Conservation (phyloP, 2,329 filamentous ascomycete genomes). For the Intubia oerlemansii region DNA sequence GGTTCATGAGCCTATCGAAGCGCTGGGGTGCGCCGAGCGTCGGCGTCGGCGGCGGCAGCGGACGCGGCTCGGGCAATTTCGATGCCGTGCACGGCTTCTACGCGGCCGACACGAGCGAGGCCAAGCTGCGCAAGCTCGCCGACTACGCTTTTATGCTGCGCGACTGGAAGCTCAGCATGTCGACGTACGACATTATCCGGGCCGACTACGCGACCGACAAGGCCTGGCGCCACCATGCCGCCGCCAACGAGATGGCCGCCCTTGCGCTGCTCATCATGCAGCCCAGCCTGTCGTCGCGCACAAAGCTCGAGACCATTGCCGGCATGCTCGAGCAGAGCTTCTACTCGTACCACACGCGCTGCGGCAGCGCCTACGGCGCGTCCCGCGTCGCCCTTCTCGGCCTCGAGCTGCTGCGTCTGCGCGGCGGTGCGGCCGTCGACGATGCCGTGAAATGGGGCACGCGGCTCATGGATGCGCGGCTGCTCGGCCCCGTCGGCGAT, state of each 20-base stretch:
- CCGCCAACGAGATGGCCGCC: slow-evolving; percentile 86
- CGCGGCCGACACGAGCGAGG: slow-evolving; percentile 63
- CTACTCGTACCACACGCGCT: slow-evolving; percentile 83
- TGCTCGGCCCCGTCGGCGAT: slow-evolving; percentile 56
- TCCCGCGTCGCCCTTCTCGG: slow-evolving; percentile 54
- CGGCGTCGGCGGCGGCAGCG: slow-evolving; percentile 22
- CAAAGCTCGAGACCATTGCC: slow-evolving; percentile 60
- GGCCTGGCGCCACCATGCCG: slow-evolving; percentile 89
- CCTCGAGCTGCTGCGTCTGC: slow-evolving; percentile 62
- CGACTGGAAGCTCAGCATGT: slow-evolving; percentile 83
- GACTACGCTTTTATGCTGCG: slow-evolving; percentile 95
- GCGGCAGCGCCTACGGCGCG: slow-evolving; percentile 57
- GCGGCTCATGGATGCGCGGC: slow-evolving; percentile 53
- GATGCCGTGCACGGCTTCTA: slow-evolving; percentile 75
- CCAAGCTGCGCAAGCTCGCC: slow-evolving; percentile 76
- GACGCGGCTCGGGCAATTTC: slow-evolving; percentile 28
- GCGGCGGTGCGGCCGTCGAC: slow-evolving; percentile 62
- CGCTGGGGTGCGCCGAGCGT: slow-evolving; percentile 58
- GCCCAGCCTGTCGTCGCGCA: slow-evolving; percentile 49
- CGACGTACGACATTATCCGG: slow-evolving; percentile 76
- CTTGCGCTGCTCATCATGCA: slow-evolving; percentile 63
- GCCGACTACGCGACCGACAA: slow-evolving; percentile 88
- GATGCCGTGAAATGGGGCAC: slow-evolving; percentile 74
- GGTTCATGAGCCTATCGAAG: slow-evolving; percentile 87
- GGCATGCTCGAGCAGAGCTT: slow-evolving; percentile 75